Percentiles rank a stretch among this genome's conserved stretches.
Conservation (phyloP, 2,329 filamentous ascomycete genomes). For the Apiospora phragmitis region DNA sequence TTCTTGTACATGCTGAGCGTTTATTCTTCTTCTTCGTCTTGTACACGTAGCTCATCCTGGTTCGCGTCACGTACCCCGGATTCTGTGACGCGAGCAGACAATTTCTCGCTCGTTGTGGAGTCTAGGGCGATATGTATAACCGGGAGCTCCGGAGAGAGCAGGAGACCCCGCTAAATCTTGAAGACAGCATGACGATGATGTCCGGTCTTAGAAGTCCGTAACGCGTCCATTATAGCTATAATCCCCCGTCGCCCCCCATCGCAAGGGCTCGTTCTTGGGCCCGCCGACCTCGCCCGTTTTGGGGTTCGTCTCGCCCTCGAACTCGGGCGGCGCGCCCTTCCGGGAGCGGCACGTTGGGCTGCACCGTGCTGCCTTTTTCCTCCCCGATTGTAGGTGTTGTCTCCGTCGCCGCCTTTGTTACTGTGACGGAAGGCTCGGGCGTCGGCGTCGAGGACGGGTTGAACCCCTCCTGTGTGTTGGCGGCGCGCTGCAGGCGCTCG, state of each 20-base stretch:
- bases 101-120: background rate
- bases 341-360: conserved; percentile 38
- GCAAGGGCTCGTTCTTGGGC: conserved; percentile 92
- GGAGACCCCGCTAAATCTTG: too few relatives aligned
- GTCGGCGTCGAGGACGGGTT: conserved; percentile 21
- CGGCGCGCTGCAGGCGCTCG: conserved; percentile 67
- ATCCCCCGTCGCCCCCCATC: conserved; percentile 75
- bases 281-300: conserved; percentile 94
- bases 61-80: background rate
- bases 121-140: too few relatives aligned
- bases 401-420: conserved; percentile 11
- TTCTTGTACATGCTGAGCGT: background rate
- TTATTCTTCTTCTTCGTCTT: background rate
- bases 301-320: conserved; percentile 88
- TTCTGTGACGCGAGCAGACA: background rate
- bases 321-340: conserved; percentile 80
- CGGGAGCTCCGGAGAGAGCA: too few relatives aligned
- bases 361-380: conserved; percentile 6
- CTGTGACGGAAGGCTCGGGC: conserved; percentile 7
- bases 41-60: background rate
- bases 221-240: conserved; percentile 97
- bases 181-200: background rate
- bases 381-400: background rate
- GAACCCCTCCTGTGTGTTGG: conserved; percentile 37
- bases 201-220: conserved; percentile 71